Evolutionary conservation across 352 stramenopile genomes (phyloP).

Genomic region (Pythium brachiatum): DNA sequence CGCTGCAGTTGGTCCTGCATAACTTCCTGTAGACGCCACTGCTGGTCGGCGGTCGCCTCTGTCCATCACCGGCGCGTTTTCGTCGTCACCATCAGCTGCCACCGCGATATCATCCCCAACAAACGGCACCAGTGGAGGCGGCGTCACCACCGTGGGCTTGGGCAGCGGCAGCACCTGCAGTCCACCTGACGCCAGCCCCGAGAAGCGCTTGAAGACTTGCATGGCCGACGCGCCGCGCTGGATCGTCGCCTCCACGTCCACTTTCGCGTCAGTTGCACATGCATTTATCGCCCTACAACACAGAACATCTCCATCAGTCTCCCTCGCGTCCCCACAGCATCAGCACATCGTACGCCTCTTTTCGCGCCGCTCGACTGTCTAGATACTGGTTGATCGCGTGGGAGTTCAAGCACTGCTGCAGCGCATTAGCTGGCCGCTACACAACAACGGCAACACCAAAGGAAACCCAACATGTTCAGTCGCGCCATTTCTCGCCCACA

Average conservation of each 20-base stretch:
- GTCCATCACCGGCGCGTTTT: conserved; percentile 18
- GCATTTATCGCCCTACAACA: conserved; percentile 11
- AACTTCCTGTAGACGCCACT: background rate
- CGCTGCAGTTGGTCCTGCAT: background rate
- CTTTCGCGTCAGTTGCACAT: background rate
- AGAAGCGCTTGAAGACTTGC: conserved; percentile 16
- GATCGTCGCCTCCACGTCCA: conserved; percentile 23
- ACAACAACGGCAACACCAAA: background rate
- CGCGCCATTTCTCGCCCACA: background rate
- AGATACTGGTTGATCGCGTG: conserved; percentile 74
- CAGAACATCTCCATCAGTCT: background rate
- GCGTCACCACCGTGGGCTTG: background rate
- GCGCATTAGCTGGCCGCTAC: conserved; percentile 37
- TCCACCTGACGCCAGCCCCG: background rate
- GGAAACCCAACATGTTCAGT: background rate
- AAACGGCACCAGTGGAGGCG: conserved; percentile 20
- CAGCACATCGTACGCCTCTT: conserved; percentile 34
- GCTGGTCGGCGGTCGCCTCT: conserved; percentile 1
- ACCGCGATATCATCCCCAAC: conserved; percentile 2
- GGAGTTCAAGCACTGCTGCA: conserved; percentile 79
- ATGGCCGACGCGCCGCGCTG: conserved; percentile 18
- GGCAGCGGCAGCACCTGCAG: conserved; percentile 9
- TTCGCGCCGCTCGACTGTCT: conserved; percentile 46
- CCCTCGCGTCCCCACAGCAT: background rate
- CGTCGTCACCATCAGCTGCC: conserved; percentile 14